Evolutionary conservation across 2,329 filamentous ascomycete species (phyloP).

Genomic region (Penicillium sp.): DNA sequence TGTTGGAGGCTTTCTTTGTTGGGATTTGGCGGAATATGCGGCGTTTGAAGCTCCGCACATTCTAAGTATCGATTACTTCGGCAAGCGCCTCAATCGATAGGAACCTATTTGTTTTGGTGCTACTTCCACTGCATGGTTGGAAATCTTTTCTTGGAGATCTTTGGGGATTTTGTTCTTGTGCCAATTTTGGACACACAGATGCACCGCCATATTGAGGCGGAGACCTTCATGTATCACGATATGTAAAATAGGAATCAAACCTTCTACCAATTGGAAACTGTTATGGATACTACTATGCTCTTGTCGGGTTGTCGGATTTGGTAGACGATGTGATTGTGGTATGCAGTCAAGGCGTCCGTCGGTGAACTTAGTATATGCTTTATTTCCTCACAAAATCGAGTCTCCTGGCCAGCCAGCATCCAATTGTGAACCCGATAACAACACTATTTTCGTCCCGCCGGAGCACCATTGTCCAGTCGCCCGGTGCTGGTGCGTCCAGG

Average conservation of each 20-base stretch:
- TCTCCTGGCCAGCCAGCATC: conserved; percentile 41
- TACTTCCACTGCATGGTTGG: background rate
- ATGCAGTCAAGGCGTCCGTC: background rate
- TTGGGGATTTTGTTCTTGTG: background rate
- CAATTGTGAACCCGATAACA: conserved; percentile 30
- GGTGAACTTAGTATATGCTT: too few species aligned
- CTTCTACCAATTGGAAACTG: background rate
- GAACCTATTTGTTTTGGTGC: background rate
- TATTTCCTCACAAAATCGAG: conserved; percentile 15
- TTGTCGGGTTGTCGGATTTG: background rate
- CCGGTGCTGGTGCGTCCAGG: conserved; percentile 41
- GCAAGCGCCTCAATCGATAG: background rate
- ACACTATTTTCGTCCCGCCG: conserved; percentile 21
- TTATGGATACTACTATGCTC: background rate
- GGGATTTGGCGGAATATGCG: conserved; percentile 13
- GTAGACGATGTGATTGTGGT: background rate
- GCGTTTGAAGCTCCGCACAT: conserved; percentile 2
- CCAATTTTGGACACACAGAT: background rate
- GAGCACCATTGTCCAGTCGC: conserved; percentile 44
- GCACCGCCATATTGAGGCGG: background rate
- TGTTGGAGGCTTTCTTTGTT: conserved; percentile 14
- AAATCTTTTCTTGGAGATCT: background rate
- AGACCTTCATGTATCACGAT: background rate
- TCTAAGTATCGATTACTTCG: background rate
- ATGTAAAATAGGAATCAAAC: background rate